Evolutionary conservation across 1,284 basidiomycete species (phyloP).

Genomic region (Hymenochaete sp.): DNA sequence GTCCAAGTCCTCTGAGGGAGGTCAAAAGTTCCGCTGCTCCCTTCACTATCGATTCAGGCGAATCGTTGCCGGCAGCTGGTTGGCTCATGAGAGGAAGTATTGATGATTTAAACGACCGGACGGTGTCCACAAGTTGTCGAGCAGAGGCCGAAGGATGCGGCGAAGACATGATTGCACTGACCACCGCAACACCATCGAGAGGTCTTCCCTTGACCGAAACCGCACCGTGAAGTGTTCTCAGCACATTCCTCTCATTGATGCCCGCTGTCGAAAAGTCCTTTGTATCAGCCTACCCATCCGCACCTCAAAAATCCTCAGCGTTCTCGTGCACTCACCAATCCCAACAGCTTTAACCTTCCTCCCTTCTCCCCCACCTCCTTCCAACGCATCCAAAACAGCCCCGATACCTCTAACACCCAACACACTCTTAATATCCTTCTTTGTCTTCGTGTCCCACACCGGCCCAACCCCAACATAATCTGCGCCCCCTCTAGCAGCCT

Average conservation of each 20-base stretch:
- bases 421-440: conserved; percentile 51
- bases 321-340: conserved; percentile 55
- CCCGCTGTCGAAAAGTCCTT: conserved; percentile 46
- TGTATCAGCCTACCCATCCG: conserved; percentile 6
- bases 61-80: conserved; percentile 20
- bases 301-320: neutral
- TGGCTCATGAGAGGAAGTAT: conserved; percentile 32
- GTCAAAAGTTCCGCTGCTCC: conserved; percentile 39
- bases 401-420: conserved; percentile 63
- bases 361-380: conserved; percentile 53
- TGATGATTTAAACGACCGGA: too few species aligned
- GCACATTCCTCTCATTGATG: conserved; percentile 68
- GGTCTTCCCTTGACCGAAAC: conserved; percentile 47
- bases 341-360: conserved; percentile 65
- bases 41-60: conserved; percentile 25
- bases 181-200: conserved; percentile 82
- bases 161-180: conserved; percentile 81
- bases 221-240: conserved; percentile 64
- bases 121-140: conserved; percentile 34
- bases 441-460: conserved; percentile 68
- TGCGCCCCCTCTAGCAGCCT: conserved; percentile 49
- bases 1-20: conserved; percentile 44
- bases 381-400: conserved; percentile 52
- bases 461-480: conserved; percentile 88
- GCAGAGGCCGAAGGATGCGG: conserved; percentile 54